Evolutionary conservation across 371 early-diverging fungal genomes (phyloP).

Genomic region (Nematocida ausubeli): DNA sequence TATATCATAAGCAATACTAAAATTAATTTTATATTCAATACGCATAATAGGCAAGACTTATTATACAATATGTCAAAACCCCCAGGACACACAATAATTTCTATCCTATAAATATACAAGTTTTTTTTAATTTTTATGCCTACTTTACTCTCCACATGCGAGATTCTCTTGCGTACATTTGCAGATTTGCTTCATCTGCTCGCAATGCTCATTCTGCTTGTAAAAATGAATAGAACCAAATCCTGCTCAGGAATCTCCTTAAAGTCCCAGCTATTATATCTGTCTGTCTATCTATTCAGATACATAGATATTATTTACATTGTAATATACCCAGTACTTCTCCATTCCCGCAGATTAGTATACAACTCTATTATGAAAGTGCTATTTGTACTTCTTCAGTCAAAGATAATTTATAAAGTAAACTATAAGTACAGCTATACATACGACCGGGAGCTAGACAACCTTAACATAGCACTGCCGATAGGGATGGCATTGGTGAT

Average conservation of each 20-base stretch:
- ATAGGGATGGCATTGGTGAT: constrained; percentile 23
- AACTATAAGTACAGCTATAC: constrained; percentile 76
- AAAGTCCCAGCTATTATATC: constrained; percentile 88
- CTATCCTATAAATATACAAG: not conserved
- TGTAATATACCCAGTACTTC: constrained; percentile 63
- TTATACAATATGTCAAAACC: not conserved
- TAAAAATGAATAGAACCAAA: constrained; percentile 65
- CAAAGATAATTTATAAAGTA: constrained; percentile 86
- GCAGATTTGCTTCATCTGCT: constrained; percentile 57
- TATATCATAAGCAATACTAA: too few species aligned
- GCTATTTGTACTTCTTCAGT: constrained; percentile 78
- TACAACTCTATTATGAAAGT: constrained; percentile 92
- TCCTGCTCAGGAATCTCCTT: constrained; percentile 79
- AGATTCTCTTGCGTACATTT: constrained; percentile 7
- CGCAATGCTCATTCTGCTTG: constrained; percentile 58
- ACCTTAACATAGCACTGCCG: constrained; percentile 70
- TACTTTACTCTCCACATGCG: not conserved
- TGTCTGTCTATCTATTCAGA: constrained; percentile 83
- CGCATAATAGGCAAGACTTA: too few species aligned
- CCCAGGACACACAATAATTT: not conserved
- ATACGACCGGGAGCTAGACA: constrained; percentile 81
- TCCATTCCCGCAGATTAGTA: constrained; percentile 58
- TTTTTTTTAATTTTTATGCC: constrained; percentile 25
- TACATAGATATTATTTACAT: constrained; percentile 81
- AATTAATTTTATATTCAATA: too few species aligned